Percentiles rank a stretch among this genome's conserved stretches.
Evolutionary conservation across 2,329 filamentous ascomycete species (phyloP).

Genomic region (Dactylonectria macrodidyma): DNA sequence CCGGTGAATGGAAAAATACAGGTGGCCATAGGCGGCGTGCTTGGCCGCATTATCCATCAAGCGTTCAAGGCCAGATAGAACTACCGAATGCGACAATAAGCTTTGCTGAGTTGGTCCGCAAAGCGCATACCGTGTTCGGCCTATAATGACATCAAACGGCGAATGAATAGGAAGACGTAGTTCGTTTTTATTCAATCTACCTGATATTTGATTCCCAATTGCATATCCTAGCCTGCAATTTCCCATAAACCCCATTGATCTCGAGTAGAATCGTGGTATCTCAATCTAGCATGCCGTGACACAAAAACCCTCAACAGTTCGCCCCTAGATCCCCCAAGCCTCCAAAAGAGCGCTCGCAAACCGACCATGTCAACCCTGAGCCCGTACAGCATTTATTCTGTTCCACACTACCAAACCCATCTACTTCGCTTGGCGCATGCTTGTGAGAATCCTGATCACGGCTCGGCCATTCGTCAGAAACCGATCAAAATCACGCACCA

Average conservation of each 20-base stretch:
- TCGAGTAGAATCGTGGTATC: neutral
- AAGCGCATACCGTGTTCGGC: too few species aligned
- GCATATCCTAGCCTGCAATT: neutral
- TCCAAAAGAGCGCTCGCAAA: neutral
- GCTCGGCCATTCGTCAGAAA: slow-evolving; percentile 39
- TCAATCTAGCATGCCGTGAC: neutral
- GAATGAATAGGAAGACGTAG: too few species aligned
- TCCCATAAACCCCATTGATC: neutral
- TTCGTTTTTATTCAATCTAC: neutral
- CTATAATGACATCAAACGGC: too few species aligned
- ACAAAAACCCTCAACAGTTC: neutral
- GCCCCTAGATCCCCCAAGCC: neutral
- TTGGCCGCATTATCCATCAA: too few species aligned
- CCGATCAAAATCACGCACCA: slow-evolving; percentile 48
- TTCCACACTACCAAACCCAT: neutral
- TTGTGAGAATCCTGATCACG: slow-evolving; percentile 19
- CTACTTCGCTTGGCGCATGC: slow-evolving; percentile 3
- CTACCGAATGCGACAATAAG: too few species aligned
- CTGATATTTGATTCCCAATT: neutral
- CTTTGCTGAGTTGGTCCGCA: too few species aligned
- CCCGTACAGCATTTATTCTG: neutral
- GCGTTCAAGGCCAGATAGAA: too few species aligned
- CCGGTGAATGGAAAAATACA: too few species aligned
- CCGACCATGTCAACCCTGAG: neutral
- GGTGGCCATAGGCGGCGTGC: too few species aligned